Base-by-base conservation (phyloP, 1,284 basidiomycete genomes). In the Coniophora puteana region DNA sequence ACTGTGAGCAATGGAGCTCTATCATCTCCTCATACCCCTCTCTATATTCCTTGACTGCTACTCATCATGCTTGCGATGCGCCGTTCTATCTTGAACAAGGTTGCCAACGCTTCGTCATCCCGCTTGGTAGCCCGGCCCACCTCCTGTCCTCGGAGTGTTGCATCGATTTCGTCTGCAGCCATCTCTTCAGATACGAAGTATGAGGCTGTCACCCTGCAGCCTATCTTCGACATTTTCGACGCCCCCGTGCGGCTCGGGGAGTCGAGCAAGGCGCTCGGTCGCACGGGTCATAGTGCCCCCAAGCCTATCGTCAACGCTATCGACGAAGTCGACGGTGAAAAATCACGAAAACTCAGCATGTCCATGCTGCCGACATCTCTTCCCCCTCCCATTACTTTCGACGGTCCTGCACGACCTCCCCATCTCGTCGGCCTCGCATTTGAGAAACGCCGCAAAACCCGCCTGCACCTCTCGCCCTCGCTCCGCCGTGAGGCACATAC, bases 381-480 rank as follows among this genome's bases (percentile, higher is more conserved):
- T 26, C 69, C 72, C 28, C 50, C 67, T 33, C 67, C 71, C 14
- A 51, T 68, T 26, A 50, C 67, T 8, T 72, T 74, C 40, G 71
- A 72, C 27, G 71, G 71, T 6, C 71, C 71, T 3, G 67, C 71
- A 8, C 55, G 63, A 24, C 67, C 68, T 8, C 54, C 53, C 31
- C 61, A 62, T 18, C 53, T 58, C 32, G 48, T 52, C 13, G 26
- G 52, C 1, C 46, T 52, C 7, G 49, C 54, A 6, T 50, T 57
- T 22, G 29, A 38, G 40, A 42, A 25, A 17, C 46, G 33, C 14
- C 57, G 48, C 33, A 32, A 43, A 34, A 40, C 41, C 36, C 53
- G 55, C 18, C 48, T 40, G 27, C 34, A 10, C 24, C 11, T 36
- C 8, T n/a, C 34, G 5, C 40, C 12, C 24, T 39, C 36, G 7